Percentiles rank a stretch among this genome's conserved stretches.
Conservation (phyloP, 2,329 filamentous ascomycete species). For the Paradendryphiella salina region DNA sequence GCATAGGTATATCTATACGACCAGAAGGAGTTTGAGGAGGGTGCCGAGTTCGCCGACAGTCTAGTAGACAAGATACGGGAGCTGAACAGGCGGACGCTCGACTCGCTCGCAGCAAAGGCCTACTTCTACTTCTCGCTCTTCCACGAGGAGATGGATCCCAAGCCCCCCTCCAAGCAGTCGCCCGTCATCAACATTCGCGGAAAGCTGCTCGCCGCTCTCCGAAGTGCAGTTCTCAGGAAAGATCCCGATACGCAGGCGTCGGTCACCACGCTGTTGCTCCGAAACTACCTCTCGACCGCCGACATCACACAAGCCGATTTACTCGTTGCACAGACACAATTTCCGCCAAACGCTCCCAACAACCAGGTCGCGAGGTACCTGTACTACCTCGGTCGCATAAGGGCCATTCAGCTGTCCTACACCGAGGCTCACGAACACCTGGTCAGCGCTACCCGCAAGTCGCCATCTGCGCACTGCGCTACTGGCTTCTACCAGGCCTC, state of each 20-base stretch:
- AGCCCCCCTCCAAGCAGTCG: conserved; percentile 86
- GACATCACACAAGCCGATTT: conserved; percentile 97
- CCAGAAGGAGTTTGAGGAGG: conserved; percentile 75
- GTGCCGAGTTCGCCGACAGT: conserved; percentile 80
- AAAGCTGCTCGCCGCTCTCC: conserved; percentile 80
- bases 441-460: conserved; percentile 90
- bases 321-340: conserved; percentile 91
- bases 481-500: conserved; percentile 95
- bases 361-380: conserved; percentile 97
- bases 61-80: conserved; percentile 83
- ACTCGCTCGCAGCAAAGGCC: conserved; percentile 89
- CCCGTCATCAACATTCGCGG: conserved; percentile 85
- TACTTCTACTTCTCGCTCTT: conserved; percentile 99
- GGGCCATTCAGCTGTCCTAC: conserved; percentile 94
- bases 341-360: conserved; percentile 91
- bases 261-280: conserved; percentile 89
- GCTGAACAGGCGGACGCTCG: conserved; percentile 89
- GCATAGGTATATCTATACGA: conserved; percentile 85
- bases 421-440: conserved; percentile 96
- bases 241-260: conserved; percentile 97
- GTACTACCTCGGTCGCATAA: conserved; percentile 95
- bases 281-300: conserved; percentile 93
- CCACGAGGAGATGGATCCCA: conserved; percentile 84
- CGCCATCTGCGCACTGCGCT: conserved; percentile 84
- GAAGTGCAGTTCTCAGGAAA: conserved; percentile 94